Evolutionary conservation across 108 stramenopile genomes (phyloP).

Genomic region (Cylindrotheca fusiformis): DNA sequence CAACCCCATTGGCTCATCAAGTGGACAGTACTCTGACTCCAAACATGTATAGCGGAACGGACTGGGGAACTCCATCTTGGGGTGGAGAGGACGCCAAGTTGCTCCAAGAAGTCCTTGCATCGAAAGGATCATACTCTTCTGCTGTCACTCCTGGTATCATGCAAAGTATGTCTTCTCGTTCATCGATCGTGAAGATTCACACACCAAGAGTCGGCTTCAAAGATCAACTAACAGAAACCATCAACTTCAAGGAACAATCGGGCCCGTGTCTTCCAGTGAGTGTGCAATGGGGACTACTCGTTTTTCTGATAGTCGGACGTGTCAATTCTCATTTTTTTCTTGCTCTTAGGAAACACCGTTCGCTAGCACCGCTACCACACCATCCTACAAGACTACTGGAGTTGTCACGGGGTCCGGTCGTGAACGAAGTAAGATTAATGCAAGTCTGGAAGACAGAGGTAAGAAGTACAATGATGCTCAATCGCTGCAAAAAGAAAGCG

Average conservation of each 20-base stretch:
- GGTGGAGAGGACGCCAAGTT: constrained; percentile 36
- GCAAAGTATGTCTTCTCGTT: neutral
- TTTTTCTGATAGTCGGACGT: neutral
- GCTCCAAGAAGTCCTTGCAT: constrained; percentile 22
- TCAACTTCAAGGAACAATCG: neutral
- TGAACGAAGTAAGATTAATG: constrained; percentile 5
- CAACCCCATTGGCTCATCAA: constrained; percentile 20
- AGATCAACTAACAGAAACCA: constrained; percentile 20
- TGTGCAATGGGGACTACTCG: neutral
- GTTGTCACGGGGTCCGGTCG: constrained; percentile 32
- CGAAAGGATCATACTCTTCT: constrained; percentile 4
- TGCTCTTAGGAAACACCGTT: constrained; percentile 22
- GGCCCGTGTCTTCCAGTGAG: neutral
- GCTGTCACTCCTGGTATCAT: constrained; percentile 18
- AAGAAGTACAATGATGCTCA: neutral
- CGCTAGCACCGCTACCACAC: constrained; percentile 6
- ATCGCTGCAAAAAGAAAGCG: neutral
- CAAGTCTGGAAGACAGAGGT: constrained; percentile 17
- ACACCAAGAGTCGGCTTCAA: constrained; percentile 40
- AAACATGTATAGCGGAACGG: neutral
- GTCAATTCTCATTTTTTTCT: neutral
- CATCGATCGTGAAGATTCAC: neutral
- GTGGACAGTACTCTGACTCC: constrained; percentile 10
- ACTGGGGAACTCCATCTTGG: constrained; percentile 28
- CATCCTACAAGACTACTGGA: constrained; percentile 9